Evolutionary conservation across 129 eudicot genomes (phyloP).

Genomic region (Gnaphalium uliginosum): DNA sequence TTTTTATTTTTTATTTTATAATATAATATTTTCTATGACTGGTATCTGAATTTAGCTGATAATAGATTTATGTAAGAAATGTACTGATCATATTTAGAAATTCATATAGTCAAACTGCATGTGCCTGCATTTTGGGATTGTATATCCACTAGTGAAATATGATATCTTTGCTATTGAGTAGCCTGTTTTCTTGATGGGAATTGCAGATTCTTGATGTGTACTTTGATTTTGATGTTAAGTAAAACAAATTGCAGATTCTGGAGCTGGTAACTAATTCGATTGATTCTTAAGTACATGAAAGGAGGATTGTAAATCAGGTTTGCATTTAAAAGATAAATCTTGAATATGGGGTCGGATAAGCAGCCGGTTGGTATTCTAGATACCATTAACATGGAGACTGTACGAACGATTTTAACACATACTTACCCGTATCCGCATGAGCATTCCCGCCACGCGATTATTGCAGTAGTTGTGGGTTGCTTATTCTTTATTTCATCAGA

Average conservation of each 20-base stretch:
- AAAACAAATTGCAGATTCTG: conserved; percentile 15
- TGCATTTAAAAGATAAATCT: background rate
- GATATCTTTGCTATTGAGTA: background rate
- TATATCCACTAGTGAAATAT: no score
- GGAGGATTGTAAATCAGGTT: conserved; percentile 12
- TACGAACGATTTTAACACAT: conserved; percentile 75
- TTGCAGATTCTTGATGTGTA: no score
- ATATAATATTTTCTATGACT: background rate
- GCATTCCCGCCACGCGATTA: conserved; percentile 85
- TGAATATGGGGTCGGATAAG: conserved; percentile 61
- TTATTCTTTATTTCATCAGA: conserved; percentile 92
- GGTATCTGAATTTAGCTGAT: background rate
- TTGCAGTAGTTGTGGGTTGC: conserved; percentile 85
- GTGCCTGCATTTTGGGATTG: no score
- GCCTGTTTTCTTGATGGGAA: background rate
- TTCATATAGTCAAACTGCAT: no score
- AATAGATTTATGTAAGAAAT: no score
- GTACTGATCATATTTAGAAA: no score
- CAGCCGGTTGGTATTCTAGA: conserved; percentile 72
- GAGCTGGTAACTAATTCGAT: conserved; percentile 29
- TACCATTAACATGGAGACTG: conserved; percentile 78
- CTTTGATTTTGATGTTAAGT: background rate
- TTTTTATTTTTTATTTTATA: background rate
- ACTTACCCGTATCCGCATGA: conserved; percentile 93
- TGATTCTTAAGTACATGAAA: conserved; percentile 22